A percentile compares a stretch with the other conserved stretches of the same genome.
Evolutionary conservation across 305 asterid genomes (phyloP).

Genomic region (Fraxinus ornus): DNA sequence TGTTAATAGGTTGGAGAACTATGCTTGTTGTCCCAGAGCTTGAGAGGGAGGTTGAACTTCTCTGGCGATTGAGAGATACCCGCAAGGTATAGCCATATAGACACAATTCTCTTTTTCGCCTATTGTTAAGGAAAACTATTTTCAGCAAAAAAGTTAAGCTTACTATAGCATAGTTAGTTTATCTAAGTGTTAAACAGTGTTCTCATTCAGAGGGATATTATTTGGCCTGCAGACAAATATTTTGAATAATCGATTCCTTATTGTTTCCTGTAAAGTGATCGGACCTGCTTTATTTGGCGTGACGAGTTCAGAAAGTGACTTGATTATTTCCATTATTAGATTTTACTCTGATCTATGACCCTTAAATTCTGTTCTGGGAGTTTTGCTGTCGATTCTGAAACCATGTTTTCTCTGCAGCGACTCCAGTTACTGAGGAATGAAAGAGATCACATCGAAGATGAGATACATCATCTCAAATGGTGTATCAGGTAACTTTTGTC

Average conservation of each 20-base stretch:
- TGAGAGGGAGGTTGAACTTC: slow-evolving; percentile 89
- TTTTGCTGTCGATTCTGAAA: slow-evolving; percentile 3
- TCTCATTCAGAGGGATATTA: background rate
- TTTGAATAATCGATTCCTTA: background rate
- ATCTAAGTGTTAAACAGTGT: background rate
- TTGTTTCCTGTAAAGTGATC: background rate
- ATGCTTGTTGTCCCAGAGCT: slow-evolving; percentile 99
- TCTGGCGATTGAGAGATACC: slow-evolving; percentile 60
- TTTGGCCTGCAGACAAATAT: background rate
- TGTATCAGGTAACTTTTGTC: slow-evolving; percentile 53
- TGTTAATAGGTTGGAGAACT: slow-evolving; percentile 92
- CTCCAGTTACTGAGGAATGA: slow-evolving; percentile 72
- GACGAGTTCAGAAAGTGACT: background rate
- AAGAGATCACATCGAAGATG: slow-evolving; percentile 81
- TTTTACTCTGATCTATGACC: slow-evolving; percentile 10
- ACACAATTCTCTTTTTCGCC: background rate
- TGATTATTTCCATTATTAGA: background rate
- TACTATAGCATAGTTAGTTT: background rate
- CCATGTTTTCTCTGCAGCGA: slow-evolving; percentile 45
- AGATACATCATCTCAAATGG: slow-evolving; percentile 86
- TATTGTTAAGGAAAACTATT: background rate
- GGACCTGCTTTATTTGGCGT: background rate
- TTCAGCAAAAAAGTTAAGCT: background rate
- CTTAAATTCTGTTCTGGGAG: background rate
- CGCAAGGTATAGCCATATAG: slow-evolving; percentile 62